Percentiles rank a stretch among this genome's conserved stretches.
Conservation (phyloP, 345 rosid species). For the Atalantia buxifolia region DNA sequence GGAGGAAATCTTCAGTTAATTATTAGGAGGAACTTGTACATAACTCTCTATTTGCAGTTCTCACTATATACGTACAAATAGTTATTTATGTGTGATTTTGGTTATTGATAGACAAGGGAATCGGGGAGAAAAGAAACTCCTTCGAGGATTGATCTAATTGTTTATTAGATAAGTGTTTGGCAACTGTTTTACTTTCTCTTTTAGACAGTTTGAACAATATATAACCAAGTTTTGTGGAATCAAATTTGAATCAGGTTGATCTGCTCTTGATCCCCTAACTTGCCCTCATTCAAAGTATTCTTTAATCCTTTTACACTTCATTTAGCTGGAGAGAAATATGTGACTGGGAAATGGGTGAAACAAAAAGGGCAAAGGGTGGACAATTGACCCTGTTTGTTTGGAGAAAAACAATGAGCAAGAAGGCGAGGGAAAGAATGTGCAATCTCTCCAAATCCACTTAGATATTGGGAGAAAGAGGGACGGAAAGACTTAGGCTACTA, state of each 20-base stretch:
- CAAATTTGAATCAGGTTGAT: not conserved
- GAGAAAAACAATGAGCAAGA: not conserved
- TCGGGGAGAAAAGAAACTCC: not conserved
- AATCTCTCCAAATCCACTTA: not conserved
- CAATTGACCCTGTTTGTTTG: not conserved
- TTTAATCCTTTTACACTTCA: no score
- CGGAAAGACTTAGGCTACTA: not conserved
- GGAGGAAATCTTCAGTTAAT: slow-evolving; percentile 2
- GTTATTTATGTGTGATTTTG: not conserved
- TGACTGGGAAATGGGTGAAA: not conserved
- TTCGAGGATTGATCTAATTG: not conserved
- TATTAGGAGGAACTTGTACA: not conserved
- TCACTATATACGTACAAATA: not conserved
- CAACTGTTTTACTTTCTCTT: not conserved
- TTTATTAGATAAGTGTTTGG: not conserved
- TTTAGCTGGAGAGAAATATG: not conserved
- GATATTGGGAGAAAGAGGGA: not conserved
- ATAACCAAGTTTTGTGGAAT: not conserved
- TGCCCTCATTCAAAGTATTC: not conserved
- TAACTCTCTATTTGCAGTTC: not conserved
- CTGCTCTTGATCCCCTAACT: not conserved
- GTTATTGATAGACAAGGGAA: not conserved
- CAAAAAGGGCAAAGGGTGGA: not conserved
- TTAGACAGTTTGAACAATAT: not conserved
- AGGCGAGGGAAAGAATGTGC: not conserved